Conservation (phyloP, 306 rosid species). For the Cucurbita pepo region DNA sequence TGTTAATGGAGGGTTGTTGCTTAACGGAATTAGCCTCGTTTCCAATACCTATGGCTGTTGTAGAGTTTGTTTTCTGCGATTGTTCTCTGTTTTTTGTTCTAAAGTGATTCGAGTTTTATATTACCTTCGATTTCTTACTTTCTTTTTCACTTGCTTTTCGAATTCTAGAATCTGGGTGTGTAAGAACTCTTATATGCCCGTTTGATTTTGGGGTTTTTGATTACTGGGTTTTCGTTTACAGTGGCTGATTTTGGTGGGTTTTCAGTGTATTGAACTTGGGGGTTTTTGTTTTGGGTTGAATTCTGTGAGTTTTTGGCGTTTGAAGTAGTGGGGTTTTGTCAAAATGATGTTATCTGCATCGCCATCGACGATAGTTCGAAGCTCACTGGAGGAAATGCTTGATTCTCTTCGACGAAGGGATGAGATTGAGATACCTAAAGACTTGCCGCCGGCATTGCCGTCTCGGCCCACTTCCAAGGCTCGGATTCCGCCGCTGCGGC, state of each 20-base stretch:
- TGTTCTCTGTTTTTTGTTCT: background rate
- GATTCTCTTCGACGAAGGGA: slow-evolving; percentile 74
- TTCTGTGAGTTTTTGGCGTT: slow-evolving; percentile 11
- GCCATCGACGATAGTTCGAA: slow-evolving; percentile 44
- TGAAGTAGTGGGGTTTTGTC: slow-evolving; percentile 2
- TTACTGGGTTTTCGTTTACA: background rate
- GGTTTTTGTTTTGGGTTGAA: background rate
- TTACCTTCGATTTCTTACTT: background rate
- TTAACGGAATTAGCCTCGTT: slow-evolving; percentile 30
- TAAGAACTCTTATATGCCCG: background rate
- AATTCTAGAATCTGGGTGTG: background rate
- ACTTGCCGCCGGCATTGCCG: slow-evolving; percentile 93
- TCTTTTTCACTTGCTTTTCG: background rate
- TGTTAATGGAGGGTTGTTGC: slow-evolving; percentile 26
- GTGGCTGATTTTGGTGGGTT: background rate
- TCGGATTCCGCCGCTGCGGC: slow-evolving; percentile 57
- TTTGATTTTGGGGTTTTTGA: slow-evolving; percentile 20
- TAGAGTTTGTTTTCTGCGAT: slow-evolving; percentile 16
- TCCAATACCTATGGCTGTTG: slow-evolving; percentile 8
- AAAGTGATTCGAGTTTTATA: background rate
- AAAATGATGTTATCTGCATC: slow-evolving; percentile 57
- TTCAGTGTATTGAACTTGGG: slow-evolving; percentile 13
- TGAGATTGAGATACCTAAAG: slow-evolving; percentile 61
- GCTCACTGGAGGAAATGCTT: slow-evolving; percentile 93
- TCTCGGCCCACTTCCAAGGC: slow-evolving; percentile 64